A percentile compares a stretch with the other conserved stretches of the same genome.
Evolutionary conservation across 176 grass and related monocot species (phyloP).

Genomic region (Bothriochloa decipiens): DNA sequence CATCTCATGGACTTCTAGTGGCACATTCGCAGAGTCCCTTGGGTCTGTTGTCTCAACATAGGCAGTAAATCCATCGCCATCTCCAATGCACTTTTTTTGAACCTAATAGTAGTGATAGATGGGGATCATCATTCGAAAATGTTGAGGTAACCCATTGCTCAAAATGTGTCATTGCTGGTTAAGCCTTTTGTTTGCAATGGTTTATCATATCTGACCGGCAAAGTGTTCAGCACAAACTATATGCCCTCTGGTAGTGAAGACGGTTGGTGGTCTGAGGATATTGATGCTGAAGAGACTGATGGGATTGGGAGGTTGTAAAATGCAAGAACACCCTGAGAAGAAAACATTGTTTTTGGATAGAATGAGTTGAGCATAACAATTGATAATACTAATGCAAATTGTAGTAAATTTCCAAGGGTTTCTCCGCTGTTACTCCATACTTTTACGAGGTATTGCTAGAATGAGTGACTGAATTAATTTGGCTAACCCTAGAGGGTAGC

Average conservation of each 20-base stretch:
- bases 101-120: conserved; percentile 30
- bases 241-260: conserved; percentile 36
- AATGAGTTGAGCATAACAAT: conserved; percentile 11
- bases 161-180: background rate
- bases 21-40: conserved; percentile 25
- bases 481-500: too few species aligned
- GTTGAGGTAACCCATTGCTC: background rate
- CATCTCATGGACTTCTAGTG: conserved; percentile 45
- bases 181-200: background rate
- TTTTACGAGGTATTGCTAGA: background rate
- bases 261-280: conserved; percentile 24
- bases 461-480: too few species aligned
- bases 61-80: conserved; percentile 63
- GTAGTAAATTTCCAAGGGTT: background rate
- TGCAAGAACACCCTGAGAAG: conserved; percentile 45
- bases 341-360: conserved; percentile 14
- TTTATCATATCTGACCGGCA: conserved; percentile 47
- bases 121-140: too few species aligned
- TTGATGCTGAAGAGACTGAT: background rate
- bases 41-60: conserved; percentile 52
- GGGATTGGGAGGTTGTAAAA: conserved; percentile 55
- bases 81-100: conserved; percentile 41
- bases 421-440: background rate
- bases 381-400: background rate
- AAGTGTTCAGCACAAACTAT: conserved; percentile 46